Base-by-base conservation (phyloP, 106 monocot genomes). In the Vanilla planifolia region DNA sequence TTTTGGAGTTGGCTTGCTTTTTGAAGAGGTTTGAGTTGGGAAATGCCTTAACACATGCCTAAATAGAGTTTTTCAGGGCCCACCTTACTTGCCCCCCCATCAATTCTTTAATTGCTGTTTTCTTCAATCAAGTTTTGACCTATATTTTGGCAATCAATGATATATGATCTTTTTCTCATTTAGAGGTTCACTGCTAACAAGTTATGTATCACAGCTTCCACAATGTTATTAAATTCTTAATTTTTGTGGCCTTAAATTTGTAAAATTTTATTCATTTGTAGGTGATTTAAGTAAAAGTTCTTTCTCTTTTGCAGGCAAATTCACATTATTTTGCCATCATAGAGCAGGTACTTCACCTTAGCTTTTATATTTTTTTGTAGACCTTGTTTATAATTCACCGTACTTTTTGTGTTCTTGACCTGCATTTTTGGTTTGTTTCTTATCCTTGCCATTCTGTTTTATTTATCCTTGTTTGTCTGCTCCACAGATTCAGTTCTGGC, bases 321-420 rank as follows among this genome's bases (percentile, higher is more conserved):
- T 88, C 88, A 29, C 88, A 88, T 61, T 88, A 80, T 73, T 88
- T 83, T 77, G 83, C 88, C 17, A 79, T 88, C 73, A 88, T 88
- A 55, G 83, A 83, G 61, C 88, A 88, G 88, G 88, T 83, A 76
- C 16, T 32, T 53, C 22, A 30, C 32, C 22, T 53, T 27, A 15
- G 13, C 4, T 51, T 22, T 28, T 24, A 24, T 50, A 8, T 24
- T 24, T 50, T 50, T 50, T 24, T 26, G 45, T 45, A 45, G 16
- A 17, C 6, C 5, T 16, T 45, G 20, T 17, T 45, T 45, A 16
- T 5, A 45, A 17, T 5, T 45, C 16, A 45, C 20, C 45, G 20
- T 45, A 17, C 5, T 40, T 16, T 45, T 17, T n/a, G 13, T 17
- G n/a, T 5, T 16, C n/a, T 45, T 45, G 3, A 16, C n/a, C n/a